Base-by-base conservation (phyloP, 1,284 basidiomycete species). In the Apiotrichum sp. region DNA sequence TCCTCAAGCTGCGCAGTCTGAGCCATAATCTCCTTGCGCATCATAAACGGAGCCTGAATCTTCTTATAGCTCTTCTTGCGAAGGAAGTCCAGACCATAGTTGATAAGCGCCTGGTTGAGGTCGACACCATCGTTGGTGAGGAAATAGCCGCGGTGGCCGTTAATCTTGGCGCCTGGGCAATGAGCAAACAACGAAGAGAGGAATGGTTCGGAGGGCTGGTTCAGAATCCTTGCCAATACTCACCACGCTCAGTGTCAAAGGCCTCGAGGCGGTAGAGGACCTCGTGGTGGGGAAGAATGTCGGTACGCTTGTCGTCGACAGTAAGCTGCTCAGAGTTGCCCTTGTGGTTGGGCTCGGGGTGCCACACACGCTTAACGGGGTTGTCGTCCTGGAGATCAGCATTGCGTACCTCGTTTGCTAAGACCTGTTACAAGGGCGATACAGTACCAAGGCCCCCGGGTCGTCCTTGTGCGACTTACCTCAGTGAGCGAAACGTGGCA, bases 1-100 rank as follows among this genome's bases (percentile, higher is more conserved):
- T 98, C 90, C 69, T 93, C 90, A 14, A 98, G 84, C 74, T 98
- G 95, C 1, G 95, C 95, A 0, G 95, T 98, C 80, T 95, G 95
- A 58, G 84, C 85, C 96, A 98, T 98, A 68, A 89, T 82, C 47
- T 95, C 89, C 78, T 93, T 96, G 79, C 93, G 92, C 89, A 98
- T 97, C 82, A 98, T 88, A 80, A 98, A 98, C 0, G 95, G 95
- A 1, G 93, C 90, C 77, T 95, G 92, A 59, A 98, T 85, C 79
- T 96, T 98, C 79, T 87, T 95, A 83, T 88, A 98, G 1, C 82
- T 83, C 51, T 82, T 82, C 61, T 82, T 84, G 45, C 91, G 82
- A 56, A 98, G 80, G 76, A 96, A 98, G 73, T 98, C 89, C 59
- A 98, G 85, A 1, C 91, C 93, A 70, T 98, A 98, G 61, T 86